Percentiles rank a stretch among this genome's conserved stretches.
These are phyloP conservation scores for Ophiostoma sp. DNA, from an alignment of 2,329 filamentous ascomycete species.

Conservation along the genomic window DNA sequence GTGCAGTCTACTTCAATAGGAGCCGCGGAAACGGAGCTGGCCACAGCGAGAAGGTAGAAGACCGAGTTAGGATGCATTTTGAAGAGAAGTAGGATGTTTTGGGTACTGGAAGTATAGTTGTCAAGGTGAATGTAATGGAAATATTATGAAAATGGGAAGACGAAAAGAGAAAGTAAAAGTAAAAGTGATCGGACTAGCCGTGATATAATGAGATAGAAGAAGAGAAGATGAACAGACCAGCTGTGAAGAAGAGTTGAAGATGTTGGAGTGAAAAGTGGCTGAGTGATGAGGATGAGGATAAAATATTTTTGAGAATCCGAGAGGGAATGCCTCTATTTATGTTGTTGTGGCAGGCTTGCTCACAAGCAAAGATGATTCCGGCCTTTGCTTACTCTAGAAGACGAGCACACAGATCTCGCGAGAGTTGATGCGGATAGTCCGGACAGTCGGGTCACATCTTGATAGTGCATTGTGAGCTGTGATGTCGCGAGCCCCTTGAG, in stretches of 20 bases:
- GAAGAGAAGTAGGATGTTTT: neutral
- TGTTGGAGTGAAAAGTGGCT: neutral
- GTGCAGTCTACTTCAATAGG: neutral
- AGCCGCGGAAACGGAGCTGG: neutral
- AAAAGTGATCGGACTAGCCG: neutral
- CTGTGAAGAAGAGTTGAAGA: neutral
- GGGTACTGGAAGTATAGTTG: neutral
- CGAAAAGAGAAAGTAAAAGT: neutral
- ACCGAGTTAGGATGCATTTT: neutral
- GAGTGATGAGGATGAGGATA: conserved; percentile 6
- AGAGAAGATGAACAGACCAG: conserved; percentile 4
- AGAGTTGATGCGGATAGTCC: neutral
- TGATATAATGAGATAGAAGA: neutral
- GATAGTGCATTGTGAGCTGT: neutral
- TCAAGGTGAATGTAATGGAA: neutral
- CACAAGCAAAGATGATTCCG: neutral
- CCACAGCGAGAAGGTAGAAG: conserved; percentile 1
- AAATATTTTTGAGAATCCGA: neutral
- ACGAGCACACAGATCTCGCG: neutral
- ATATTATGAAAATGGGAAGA: neutral
- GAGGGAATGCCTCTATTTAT: neutral
- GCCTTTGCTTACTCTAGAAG: neutral
- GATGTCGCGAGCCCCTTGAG: neutral
- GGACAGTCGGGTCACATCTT: neutral
- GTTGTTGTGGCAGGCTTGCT: neutral